A percentile compares a stretch with the other conserved stretches of the same genome.
Evolutionary conservation across 345 rosid genomes (phyloP).

Genomic region (Gossypium bickii): DNA sequence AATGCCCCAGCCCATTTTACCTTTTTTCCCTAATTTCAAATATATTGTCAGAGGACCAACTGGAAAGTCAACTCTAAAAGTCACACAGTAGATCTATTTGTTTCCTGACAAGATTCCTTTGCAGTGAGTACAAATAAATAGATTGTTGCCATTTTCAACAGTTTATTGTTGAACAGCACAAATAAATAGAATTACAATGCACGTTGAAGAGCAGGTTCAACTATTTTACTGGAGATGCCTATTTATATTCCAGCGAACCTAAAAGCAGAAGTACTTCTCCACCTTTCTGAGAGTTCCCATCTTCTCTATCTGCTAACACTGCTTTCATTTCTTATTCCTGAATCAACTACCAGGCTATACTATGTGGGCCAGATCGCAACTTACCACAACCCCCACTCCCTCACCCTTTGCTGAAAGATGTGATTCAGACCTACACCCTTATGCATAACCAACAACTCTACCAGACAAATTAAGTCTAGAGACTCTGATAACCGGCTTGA

Average conservation of each 20-base stretch:
- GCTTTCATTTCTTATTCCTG: not conserved
- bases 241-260: not conserved
- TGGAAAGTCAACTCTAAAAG: too few species aligned
- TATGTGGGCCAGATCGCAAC: too few species aligned
- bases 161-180: too few species aligned
- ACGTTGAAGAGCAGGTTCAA: not conserved
- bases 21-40: too few species aligned
- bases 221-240: not conserved
- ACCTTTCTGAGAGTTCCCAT: not conserved
- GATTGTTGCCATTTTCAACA: too few species aligned
- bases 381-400: not conserved
- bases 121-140: too few species aligned
- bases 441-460: not conserved
- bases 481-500: not conserved
- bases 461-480: not conserved
- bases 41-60: too few species aligned
- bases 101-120: too few species aligned
- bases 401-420: not conserved
- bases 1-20: constrained; percentile 15
- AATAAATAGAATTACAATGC: too few species aligned
- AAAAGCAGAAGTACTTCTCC: not conserved
- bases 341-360: not conserved
- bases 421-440: not conserved
- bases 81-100: too few species aligned
- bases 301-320: not conserved